Evolutionary conservation across 1,284 basidiomycete species (phyloP).

Genomic region (Clitocybe nebularis): DNA sequence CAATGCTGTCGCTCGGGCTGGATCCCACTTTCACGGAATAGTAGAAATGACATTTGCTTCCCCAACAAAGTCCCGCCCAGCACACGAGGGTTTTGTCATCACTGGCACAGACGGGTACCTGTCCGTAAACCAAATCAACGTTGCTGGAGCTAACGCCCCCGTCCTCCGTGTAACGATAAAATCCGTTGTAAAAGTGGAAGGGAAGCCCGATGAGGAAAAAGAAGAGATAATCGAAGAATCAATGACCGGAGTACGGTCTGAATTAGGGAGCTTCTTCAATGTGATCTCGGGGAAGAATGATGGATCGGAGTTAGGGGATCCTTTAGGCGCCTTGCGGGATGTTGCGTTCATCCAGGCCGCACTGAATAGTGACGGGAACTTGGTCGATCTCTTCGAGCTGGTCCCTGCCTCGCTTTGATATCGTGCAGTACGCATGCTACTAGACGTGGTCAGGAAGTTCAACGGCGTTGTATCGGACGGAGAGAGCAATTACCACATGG

Average conservation of each 20-base stretch:
- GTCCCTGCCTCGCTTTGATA: constrained; percentile 16
- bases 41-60: constrained; percentile 55
- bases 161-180: constrained; percentile 38
- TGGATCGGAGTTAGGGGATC: constrained; percentile 46
- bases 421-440: too few species aligned
- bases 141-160: constrained; percentile 21
- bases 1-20: constrained; percentile 47
- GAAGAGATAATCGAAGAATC: constrained; percentile 48
- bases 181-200: constrained; percentile 39
- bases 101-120: constrained; percentile 62
- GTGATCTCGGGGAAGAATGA: constrained; percentile 44
- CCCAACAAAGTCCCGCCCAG: constrained; percentile 39
- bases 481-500: neutral
- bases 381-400: constrained; percentile 52
- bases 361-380: constrained; percentile 61
- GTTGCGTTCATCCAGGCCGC: constrained; percentile 78
- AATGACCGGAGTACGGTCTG: constrained; percentile 32
- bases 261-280: constrained; percentile 47
- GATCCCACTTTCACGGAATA: constrained; percentile 54
- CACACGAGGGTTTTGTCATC: constrained; percentile 45
- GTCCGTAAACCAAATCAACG: constrained; percentile 34
- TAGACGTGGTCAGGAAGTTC: neutral
- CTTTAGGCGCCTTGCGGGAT: constrained; percentile 60
- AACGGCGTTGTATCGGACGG: neutral
- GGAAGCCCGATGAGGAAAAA: constrained; percentile 40